Evolutionary conservation across 1,139 yeast genomes (phyloP), one percentile per base, ranked within the genome.

Genomic region (Suhomyces wounanorum): DNA sequence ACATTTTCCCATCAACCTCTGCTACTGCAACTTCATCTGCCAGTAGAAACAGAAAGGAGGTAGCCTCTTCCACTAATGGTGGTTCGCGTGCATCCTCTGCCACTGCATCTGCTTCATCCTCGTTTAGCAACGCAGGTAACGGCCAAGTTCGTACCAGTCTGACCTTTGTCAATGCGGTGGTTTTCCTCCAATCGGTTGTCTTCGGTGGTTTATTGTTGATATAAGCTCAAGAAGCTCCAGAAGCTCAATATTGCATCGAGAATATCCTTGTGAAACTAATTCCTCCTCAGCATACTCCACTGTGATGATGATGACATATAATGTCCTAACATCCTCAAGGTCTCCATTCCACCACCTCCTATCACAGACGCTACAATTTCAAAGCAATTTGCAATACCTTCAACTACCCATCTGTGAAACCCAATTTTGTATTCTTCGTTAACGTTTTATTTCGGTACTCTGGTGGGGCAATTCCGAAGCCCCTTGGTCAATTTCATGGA

Each of bases 1-100:
- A 65, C 44, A 58, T 77, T 6, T 77, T 75, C 65, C 69, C 73
- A 6, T 59, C 70, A 9, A 48, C 62, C 8, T 38, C 55, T 18
- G 38, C 56, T 8, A 41, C 58, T 5, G 35, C 60, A 8, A 38
- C 60, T 5, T 31, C 55, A 5, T 35, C 55, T 2, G 26, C 50
- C 4, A 47, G 33, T 33, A 43, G 42, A 21, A 52, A 52, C 43
- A 54, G 44, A 38, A 54, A 54, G 46, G 59, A 40, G 5, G 54
- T 48, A 8, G 48, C 38, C 8, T 40, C 54, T 18, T 26, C 45
- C 9, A 45, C 53, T 43, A 42, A 48, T 38, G 50, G 50, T 44
- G 50, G 52, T 9, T 35, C 54, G 45, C 18, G 35, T 39, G 39
- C 46, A 44, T 26, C 49, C 31, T 37, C 59, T 11, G 40, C 52